Evolutionary conservation across 1,284 basidiomycete genomes (phyloP), one percentile per base, ranked within the genome.

Genomic region (Puccinia polysora): DNA sequence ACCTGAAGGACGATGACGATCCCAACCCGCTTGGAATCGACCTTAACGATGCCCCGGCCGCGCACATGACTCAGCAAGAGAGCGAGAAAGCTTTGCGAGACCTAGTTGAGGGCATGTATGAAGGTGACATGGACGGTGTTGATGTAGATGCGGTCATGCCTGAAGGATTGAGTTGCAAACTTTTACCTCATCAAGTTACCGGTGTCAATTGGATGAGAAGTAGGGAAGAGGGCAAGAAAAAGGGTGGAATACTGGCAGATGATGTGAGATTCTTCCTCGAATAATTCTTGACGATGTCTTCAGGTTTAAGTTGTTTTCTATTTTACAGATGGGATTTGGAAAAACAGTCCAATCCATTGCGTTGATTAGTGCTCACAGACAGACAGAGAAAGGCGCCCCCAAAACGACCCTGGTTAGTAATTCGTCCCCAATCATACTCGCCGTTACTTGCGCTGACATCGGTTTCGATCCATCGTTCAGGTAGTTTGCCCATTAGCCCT

Each of bases 321-420:
- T 30, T 30, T 62, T 64, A 74, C 15, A 74, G 71, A 74, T 74
- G 73, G 73, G 43, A 75, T 83, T 94, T 1, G 92, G 91, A 0
- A 94, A 96, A 81, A 97, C 92, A 0, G 89, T 95, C n/a, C 93
- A 96, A 78, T 90, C 89, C 0, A 82, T 96, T 6, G 85, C 88
- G 0, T 84, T 90, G 0, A 91, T 96, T 47, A 85, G 89, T n/a
- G 47, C 58, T 7, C 75, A 77, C 30, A 53, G 32, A 20, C 65
- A 69, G 28, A 10, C 25, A 30, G 56, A 59, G 34, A 69, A 69
- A 28, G 55, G 56, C 1, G 53, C 45, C 14, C 67, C 67, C 18
- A 59, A 59, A 59, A 69, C 67, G 5, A 69, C 67, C 32, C 91
- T 78, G 72, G 88, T 82, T 7, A 43, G 47, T 20, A 32, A n/a